These are phyloP conservation scores for Phytophthora parvispora DNA, from an alignment of 352 stramenopile genomes.

Conservation along the genomic window DNA sequence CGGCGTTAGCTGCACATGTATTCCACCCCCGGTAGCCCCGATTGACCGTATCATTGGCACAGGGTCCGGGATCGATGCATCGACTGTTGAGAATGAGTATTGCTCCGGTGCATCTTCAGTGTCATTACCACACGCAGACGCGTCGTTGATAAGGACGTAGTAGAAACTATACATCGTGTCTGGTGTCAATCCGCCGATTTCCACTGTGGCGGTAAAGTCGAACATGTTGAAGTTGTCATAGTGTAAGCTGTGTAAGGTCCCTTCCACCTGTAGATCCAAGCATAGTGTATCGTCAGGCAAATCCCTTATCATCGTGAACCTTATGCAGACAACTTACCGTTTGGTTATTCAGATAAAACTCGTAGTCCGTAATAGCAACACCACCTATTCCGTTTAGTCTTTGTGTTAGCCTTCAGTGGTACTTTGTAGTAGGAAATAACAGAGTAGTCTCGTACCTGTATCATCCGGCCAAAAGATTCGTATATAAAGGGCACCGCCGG, in stretches of 20 bases:
- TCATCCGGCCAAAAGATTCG: conserved; percentile 58
- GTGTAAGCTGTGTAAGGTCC: no score
- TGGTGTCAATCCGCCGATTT: conserved; percentile 53
- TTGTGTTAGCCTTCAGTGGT: no score
- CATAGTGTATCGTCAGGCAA: no score
- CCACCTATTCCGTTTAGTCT: no score
- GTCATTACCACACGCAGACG: conserved; percentile 43
- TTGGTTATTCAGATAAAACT: conserved; percentile 50
- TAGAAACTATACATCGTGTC: conserved; percentile 52
- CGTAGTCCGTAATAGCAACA: conserved; percentile 46
- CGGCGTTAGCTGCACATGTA: conserved; percentile 49
- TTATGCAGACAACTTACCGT: no score
- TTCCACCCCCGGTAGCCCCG: conserved; percentile 59
- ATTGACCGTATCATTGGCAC: conserved; percentile 42
- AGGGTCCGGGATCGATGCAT: conserved; percentile 22
- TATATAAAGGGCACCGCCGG: conserved; percentile 56
- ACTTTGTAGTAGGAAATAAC: background rate
- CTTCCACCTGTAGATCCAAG: no score
- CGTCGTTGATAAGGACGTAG: conserved; percentile 56
- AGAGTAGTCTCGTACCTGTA: conserved; percentile 43
- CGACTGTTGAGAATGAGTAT: conserved; percentile 32
- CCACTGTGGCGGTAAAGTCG: no score
- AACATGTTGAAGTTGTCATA: no score
- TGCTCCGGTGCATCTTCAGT: conserved; percentile 6
- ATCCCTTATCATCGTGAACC: no score